Evolutionary conservation across 2,329 filamentous ascomycete species (phyloP), one percentile per base, ranked within the genome.

Genomic region (Ophiocordyceps camponoti-saundersi): DNA sequence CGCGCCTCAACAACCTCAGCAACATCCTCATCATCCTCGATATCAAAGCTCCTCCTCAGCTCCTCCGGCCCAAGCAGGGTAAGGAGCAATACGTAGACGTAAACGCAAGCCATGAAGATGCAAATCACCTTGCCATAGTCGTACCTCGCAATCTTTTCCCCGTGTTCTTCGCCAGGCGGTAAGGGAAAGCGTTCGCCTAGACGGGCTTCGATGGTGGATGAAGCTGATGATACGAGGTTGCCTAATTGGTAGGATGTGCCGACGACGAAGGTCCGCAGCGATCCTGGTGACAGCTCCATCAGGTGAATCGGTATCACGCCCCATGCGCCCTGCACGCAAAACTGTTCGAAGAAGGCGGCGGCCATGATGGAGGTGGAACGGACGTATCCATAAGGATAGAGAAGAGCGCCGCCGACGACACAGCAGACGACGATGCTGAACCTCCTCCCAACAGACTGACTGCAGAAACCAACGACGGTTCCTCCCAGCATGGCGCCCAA

Each of bases 101-200:
- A 94, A 1, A 93, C 86, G 53, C 82, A 87, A 1, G 73, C 88
- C 83, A 95, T 88, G 64, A 95, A 94, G 57, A 93, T 92, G 58
- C 81, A 86, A 52, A 94, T 90, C 11, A 93, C 86, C 54, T 80
- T 80, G 39, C 85, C 86, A 54, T 93, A 93, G 49, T 85, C 67
- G 60, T 82, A 86, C 3, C 82, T 68, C 44, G 64, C 61, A 30
- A 64, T 60, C 0, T 66, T 70, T 1, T 63, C 59, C 18, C 64
- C 60, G 0, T 66, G 70, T 1, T 63, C 59, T 18, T 70, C 60
- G 1, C 71, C 73, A 0, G 75, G 66, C 0, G 79, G 69, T 3
- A 93, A 70, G 0, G 85, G 85, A 60, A 86, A 92, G 1, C 69
- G 66, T 62, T 88, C 81, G 34, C 84, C 84, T 36, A 88, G 79